Evolutionary conservation across 768 basidiomycete genomes (phyloP).

Genomic region (Candolleomyces aberdarensis): DNA sequence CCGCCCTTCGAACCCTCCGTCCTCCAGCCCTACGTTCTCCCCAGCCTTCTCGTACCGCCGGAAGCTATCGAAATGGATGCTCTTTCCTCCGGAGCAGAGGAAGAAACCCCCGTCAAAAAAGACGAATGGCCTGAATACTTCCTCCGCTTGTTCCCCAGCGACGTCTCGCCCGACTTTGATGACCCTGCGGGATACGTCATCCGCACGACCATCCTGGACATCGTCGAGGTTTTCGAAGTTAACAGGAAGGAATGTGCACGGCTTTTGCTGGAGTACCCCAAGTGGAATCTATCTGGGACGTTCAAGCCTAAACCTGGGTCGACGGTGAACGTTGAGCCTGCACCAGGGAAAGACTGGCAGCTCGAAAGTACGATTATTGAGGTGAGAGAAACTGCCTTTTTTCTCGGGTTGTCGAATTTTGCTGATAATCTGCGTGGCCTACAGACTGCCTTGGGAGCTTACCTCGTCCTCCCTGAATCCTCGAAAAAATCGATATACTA

Average conservation of each 20-base stretch:
- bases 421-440: background rate
- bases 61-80: conserved; percentile 82
- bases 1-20: conserved; percentile 36
- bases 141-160: conserved; percentile 63
- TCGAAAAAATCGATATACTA: conserved; percentile 82
- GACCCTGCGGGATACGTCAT: conserved; percentile 79
- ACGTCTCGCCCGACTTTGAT: conserved; percentile 70
- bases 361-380: conserved; percentile 88
- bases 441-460: conserved; percentile 69
- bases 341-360: conserved; percentile 74
- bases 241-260: conserved; percentile 95
- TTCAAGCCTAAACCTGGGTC: conserved; percentile 79
- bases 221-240: conserved; percentile 87
- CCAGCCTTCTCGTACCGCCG: conserved; percentile 80
- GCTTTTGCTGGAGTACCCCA: conserved; percentile 80
- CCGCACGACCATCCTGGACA: conserved; percentile 70
- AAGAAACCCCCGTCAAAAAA: conserved; percentile 69
- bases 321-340: conserved; percentile 45
- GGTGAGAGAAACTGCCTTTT: conserved; percentile 35
- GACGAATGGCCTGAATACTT: conserved; percentile 82
- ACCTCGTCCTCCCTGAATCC: conserved; percentile 76
- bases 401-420: background rate
- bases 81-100: conserved; percentile 49
- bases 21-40: conserved; percentile 60
- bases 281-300: conserved; percentile 78